Evolutionary conservation across 192 early-diverging fungal genomes (phyloP).

Genomic region (Radiomyces spectabilis): DNA sequence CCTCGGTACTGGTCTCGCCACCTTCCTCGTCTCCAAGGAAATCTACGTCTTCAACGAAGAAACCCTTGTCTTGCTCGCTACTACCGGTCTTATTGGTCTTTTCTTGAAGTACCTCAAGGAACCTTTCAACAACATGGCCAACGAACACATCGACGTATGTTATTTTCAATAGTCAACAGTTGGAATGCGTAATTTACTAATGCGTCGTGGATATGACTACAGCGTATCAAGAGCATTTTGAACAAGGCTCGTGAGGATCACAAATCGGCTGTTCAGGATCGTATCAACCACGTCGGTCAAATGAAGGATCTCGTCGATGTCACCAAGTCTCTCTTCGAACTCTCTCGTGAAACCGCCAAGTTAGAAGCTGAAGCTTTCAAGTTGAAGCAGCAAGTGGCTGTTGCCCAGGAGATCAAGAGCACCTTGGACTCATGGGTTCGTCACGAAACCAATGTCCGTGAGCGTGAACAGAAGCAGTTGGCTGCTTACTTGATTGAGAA

Average conservation of each 20-base stretch:
- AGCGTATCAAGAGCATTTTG: conserved; percentile 79
- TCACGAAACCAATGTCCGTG: conserved; percentile 89
- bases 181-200: background rate
- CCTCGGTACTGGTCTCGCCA: conserved; percentile 71
- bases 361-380: conserved; percentile 93
- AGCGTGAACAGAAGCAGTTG: conserved; percentile 86
- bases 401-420: conserved; percentile 76
- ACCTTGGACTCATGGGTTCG: conserved; percentile 96
- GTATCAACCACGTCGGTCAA: conserved; percentile 85
- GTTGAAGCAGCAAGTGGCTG: conserved; percentile 84
- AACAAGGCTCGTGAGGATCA: conserved; percentile 84
- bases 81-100: conserved; percentile 72
- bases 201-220: conserved; percentile 5
- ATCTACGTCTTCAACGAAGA: conserved; percentile 96
- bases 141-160: conserved; percentile 41
- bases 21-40: conserved; percentile 93
- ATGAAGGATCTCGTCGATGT: conserved; percentile 90
- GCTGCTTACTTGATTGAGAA: conserved; percentile 78
- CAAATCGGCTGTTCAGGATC: conserved; percentile 82
- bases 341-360: conserved; percentile 91
- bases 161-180: background rate
- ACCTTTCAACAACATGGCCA: conserved; percentile 73
- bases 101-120: conserved; percentile 77
- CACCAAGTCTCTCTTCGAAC: conserved; percentile 87
- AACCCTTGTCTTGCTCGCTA: conserved; percentile 73